Percentiles rank a stretch among this genome's conserved stretches.
These are phyloP conservation scores for Metschnikowia henanensis DNA, from an alignment of 805 yeast species.

Conservation along the genomic window DNA sequence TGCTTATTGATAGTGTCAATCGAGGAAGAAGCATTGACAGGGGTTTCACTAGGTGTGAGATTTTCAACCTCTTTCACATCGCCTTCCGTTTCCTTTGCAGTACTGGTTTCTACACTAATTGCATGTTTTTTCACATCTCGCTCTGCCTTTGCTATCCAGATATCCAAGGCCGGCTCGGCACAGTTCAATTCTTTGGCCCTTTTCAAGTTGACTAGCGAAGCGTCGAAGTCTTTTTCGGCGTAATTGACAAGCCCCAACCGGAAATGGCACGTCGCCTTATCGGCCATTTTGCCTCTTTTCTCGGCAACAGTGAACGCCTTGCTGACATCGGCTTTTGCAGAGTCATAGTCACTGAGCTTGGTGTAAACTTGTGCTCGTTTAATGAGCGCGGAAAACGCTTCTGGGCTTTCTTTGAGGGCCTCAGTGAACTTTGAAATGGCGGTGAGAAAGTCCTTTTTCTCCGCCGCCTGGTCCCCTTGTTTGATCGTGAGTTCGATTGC, in stretches of 20 bases:
- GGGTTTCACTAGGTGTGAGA: too few species aligned
- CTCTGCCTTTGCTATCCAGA: constrained; percentile 46
- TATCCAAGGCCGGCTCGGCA: constrained; percentile 45
- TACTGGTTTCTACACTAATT: too few species aligned
- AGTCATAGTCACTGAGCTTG: constrained; percentile 46
- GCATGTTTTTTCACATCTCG: constrained; percentile 28
- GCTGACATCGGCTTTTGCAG: constrained; percentile 46
- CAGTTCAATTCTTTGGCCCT: constrained; percentile 44
- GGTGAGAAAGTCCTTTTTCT: constrained; percentile 36
- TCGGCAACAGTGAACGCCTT: constrained; percentile 48
- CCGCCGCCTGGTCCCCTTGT: constrained; percentile 33
- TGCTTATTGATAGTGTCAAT: constrained; percentile 36
- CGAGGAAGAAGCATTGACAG: too few species aligned
- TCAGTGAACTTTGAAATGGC: constrained; percentile 44
- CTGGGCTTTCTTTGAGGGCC: constrained; percentile 43
- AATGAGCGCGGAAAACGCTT: constrained; percentile 46
- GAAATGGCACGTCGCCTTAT: constrained; percentile 49
- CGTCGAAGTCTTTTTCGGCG: constrained; percentile 39
- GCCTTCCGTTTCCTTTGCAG: too few species aligned
- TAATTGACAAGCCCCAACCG: constrained; percentile 48
- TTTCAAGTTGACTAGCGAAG: constrained; percentile 43
- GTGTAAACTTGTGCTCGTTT: constrained; percentile 52
- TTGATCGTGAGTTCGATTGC: constrained; percentile 37
- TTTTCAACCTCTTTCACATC: too few species aligned
- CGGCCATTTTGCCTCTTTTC: constrained; percentile 44